A percentile compares a stretch with the other conserved stretches of the same genome.
phyloP scores from a whole-genome alignment of 2,329 filamentous ascomycete species.

The Cercospora beticola region DNA sequence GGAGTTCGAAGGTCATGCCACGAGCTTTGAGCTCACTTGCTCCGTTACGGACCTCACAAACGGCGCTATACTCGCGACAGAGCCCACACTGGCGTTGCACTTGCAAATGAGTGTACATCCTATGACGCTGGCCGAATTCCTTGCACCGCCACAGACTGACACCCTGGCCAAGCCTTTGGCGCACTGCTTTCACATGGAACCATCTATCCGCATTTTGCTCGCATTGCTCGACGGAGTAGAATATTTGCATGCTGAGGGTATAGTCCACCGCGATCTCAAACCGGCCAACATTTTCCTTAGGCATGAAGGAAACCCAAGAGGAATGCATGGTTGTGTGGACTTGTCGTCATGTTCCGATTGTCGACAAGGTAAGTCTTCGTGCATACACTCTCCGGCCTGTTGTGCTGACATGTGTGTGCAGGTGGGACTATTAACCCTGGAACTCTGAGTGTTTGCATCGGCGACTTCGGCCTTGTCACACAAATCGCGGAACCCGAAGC shows the following conservation, averaged over 20 bases:
- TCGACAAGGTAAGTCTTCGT: conserved; percentile 1
- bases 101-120: conserved; percentile 69
- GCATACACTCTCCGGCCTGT: background rate
- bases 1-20: background rate
- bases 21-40: background rate
- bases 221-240: conserved; percentile 63
- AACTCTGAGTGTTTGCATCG: conserved; percentile 55
- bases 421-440: conserved; percentile 21
- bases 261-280: conserved; percentile 68
- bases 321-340: conserved; percentile 45
- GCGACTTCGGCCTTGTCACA: conserved; percentile 66
- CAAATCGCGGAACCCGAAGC: conserved; percentile 46
- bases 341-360: conserved; percentile 51
- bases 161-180: conserved; percentile 33
- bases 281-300: conserved; percentile 67
- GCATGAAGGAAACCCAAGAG: conserved; percentile 37
- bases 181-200: conserved; percentile 63
- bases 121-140: conserved; percentile 60
- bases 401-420: background rate
- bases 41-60: conserved; percentile 13
- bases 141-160: conserved; percentile 43
- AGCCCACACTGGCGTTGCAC: conserved; percentile 53
- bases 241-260: conserved; percentile 61
- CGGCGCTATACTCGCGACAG: conserved; percentile 14
- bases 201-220: conserved; percentile 58